Evolutionary conservation across 139 green algal species (phyloP), one percentile per base, ranked within the genome.

Genomic region (Diplosphaera chodatii): DNA sequence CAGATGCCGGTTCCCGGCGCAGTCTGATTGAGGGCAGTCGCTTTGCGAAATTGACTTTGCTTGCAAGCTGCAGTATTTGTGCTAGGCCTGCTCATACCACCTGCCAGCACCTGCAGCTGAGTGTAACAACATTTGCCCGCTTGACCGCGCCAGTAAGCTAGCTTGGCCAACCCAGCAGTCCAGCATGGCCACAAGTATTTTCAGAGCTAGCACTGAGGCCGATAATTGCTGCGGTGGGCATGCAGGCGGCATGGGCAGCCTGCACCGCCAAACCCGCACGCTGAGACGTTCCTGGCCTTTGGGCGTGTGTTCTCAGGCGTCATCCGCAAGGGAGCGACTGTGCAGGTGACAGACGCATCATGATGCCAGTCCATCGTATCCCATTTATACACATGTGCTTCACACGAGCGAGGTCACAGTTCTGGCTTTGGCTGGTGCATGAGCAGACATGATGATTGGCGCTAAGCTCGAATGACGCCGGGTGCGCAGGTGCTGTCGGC

Each of bases 261-360:
- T 13, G 56, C 34, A 5, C 78, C 83, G 1, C 20, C 34, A 32
- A 55, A 84, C 63, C 67, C 69, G 33, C 69, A 68, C 4, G 71
- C 79, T 3, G 84, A 92, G 74, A 76, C 87, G 23, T 97, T 96
- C 77, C 84, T 97, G 18, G 92, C 88, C n/a, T 97, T 97, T 85
- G 89, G 88, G 0, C 86, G 92, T 8, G 89, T 97, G 23, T 97
- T 95, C 78, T 84, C 75, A 22, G 92, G 92, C 5, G 70, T 88
- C 25, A 73, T 90, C 27, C 70, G 74, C 4, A 77, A 86, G 56
- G 91, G 91, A 15, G 65, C 83, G 55, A 64, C 64, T 27, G 66
- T 85, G 59, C 73, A 20, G 63, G 48, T 48, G 37, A 48, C 13
- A 21, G 8, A 48, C 10, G 10, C 13, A 8, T 48, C 13, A 8